phyloP scores from a whole-genome alignment of 805 yeast genomes.

The Maudiozyma bulderi region DNA sequence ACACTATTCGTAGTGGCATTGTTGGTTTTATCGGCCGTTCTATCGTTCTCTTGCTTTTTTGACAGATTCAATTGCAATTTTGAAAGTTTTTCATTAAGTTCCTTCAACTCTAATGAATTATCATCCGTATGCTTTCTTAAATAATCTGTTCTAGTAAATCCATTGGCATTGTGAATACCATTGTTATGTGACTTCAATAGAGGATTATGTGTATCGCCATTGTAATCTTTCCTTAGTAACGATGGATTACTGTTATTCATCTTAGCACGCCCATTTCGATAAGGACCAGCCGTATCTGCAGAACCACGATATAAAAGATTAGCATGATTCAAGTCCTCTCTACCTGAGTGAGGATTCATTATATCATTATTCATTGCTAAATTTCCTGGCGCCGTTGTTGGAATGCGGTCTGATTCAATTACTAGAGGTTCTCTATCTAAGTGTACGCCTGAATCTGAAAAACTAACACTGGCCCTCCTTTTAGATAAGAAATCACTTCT shows the following conservation, averaged over 20 bases:
- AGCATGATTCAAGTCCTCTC: background rate
- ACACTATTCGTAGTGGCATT: background rate
- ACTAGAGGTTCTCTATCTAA: background rate
- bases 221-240: background rate
- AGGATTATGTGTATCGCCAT: background rate
- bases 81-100: conserved; percentile 26
- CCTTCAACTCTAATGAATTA: conserved; percentile 19
- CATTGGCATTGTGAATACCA: no score
- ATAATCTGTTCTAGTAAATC: background rate
- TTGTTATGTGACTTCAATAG: no score
- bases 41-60: background rate
- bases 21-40: background rate
- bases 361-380: background rate
- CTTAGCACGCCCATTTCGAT: background rate
- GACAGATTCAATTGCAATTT: conserved; percentile 10
- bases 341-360: background rate
- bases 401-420: background rate
- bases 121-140: conserved; percentile 1
- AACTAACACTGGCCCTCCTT: conserved; percentile 9
- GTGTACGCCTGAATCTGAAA: conserved; percentile 4
- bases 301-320: background rate
- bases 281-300: background rate
- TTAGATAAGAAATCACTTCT: conserved; percentile 11
- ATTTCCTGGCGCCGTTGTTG: conserved; percentile 1
- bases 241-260: background rate